A percentile compares a stretch with the other conserved stretches of the same genome.
Conservation (phyloP, 1,139 yeast genomes). For the Zygoascus meyerae region DNA sequence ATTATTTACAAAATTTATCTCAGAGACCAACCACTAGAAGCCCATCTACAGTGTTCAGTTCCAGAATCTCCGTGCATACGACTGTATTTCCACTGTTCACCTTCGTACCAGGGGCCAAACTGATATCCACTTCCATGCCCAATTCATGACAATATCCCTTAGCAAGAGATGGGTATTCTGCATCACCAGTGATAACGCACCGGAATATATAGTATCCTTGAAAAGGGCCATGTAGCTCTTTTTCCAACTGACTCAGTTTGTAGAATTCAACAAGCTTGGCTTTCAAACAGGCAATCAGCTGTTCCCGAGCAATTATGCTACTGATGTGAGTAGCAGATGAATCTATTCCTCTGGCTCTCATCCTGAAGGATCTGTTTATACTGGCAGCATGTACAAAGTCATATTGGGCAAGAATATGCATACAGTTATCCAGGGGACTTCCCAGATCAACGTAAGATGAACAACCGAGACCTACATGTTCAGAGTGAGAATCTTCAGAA, state of each 20-base stretch:
- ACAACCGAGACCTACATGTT: slow-evolving; percentile 24
- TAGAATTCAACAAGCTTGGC: slow-evolving; percentile 18
- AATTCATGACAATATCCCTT: slow-evolving; percentile 28
- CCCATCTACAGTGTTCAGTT: slow-evolving; percentile 30
- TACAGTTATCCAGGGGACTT: slow-evolving; percentile 22
- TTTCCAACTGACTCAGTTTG: slow-evolving; percentile 19
- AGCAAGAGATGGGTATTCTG: slow-evolving; percentile 23
- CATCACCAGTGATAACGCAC: slow-evolving; percentile 22
- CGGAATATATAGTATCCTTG: slow-evolving; percentile 22
- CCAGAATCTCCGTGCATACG: slow-evolving; percentile 32
- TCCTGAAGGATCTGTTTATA: background rate
- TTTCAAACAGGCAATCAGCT: slow-evolving; percentile 13
- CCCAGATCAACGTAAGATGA: slow-evolving; percentile 22
- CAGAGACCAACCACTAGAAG: slow-evolving; percentile 28
- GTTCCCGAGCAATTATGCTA: slow-evolving; percentile 11
- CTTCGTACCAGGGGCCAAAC: slow-evolving; percentile 18
- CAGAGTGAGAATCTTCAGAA: slow-evolving; percentile 9
- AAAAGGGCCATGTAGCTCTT: slow-evolving; percentile 17
- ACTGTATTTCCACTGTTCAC: slow-evolving; percentile 32
- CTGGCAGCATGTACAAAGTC: slow-evolving; percentile 5
- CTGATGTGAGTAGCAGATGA: background rate
- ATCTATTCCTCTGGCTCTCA: background rate
- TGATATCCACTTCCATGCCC: slow-evolving; percentile 24
- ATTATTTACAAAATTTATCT: background rate
- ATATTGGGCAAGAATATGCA: slow-evolving; percentile 21